These are phyloP conservation scores for Pinus tabuliformis DNA, from an alignment of 75 land plant species.

Conservation along the genomic window DNA sequence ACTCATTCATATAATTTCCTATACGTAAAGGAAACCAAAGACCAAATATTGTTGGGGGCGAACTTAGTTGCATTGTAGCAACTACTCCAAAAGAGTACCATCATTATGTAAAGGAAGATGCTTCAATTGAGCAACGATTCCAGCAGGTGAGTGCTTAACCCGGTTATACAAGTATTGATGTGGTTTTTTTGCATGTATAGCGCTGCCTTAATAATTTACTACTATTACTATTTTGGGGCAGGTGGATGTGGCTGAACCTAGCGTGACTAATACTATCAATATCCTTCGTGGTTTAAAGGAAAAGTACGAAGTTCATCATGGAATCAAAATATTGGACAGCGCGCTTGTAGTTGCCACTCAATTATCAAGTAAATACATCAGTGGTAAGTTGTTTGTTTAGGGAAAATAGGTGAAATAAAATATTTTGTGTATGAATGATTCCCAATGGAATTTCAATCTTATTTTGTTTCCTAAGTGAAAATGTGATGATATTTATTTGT, in stretches of 20 bases:
- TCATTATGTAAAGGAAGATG: conserved; percentile 98
- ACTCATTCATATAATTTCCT: no score
- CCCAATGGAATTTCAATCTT: no score
- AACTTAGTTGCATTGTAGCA: conserved; percentile 92
- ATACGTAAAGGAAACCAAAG: no score
- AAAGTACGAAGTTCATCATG: conserved; percentile 95
- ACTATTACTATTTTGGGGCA: conserved; percentile 6
- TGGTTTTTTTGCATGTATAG: neutral
- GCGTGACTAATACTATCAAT: conserved; percentile 81
- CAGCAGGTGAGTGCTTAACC: conserved; percentile 49
- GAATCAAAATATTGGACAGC: conserved; percentile 88
- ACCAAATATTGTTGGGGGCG: conserved; percentile 94
- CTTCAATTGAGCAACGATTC: conserved; percentile 93
- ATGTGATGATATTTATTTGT: no score
- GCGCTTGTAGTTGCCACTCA: conserved; percentile 92
- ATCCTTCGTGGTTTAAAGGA: conserved; percentile 93
- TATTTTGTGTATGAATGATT: no score
- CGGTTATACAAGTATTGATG: neutral
- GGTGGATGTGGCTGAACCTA: conserved; percentile 95
- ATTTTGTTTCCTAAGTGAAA: no score
- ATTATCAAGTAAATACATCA: conserved; percentile 80
- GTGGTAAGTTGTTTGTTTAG: conserved; percentile 41
- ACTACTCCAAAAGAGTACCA: conserved; percentile 93
- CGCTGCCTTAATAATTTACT: neutral
- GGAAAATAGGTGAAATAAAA: neutral